These are phyloP conservation scores for Claviceps sp. DNA, from an alignment of 2,329 filamentous ascomycete genomes.

Conservation along the genomic window DNA sequence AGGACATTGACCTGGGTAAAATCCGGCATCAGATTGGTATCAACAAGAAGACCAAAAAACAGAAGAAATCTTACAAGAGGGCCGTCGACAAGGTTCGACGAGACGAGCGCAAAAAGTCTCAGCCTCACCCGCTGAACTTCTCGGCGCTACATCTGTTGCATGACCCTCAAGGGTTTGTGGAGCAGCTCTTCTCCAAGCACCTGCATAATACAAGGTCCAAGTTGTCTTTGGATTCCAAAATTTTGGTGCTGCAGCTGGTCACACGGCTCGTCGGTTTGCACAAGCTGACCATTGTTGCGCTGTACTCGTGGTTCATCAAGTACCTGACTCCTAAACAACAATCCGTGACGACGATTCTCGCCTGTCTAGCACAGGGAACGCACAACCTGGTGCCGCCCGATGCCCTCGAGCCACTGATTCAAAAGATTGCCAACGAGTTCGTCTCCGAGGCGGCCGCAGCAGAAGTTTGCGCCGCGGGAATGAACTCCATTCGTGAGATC, in stretches of 20 bases:
- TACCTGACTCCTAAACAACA: slow-evolving; percentile 79
- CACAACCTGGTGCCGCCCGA: slow-evolving; percentile 89
- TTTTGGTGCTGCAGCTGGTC: slow-evolving; percentile 81
- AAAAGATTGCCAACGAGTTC: slow-evolving; percentile 97
- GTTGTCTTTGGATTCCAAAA: slow-evolving; percentile 74
- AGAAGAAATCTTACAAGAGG: slow-evolving; percentile 62
- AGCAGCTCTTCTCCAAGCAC: slow-evolving; percentile 81
- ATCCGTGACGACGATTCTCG: slow-evolving; percentile 84
- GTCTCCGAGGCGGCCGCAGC: slow-evolving; percentile 86
- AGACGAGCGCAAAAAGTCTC: slow-evolving; percentile 75
- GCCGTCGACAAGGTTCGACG: slow-evolving; percentile 73
- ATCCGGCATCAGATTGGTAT: slow-evolving; percentile 76
- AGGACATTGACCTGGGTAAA: slow-evolving; percentile 64
- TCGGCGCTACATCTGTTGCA: slow-evolving; percentile 87
- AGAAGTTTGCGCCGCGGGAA: slow-evolving; percentile 80
- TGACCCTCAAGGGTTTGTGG: slow-evolving; percentile 87
- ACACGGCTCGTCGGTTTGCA: slow-evolving; percentile 85
- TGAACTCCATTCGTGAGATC: slow-evolving; percentile 91
- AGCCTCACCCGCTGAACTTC: slow-evolving; percentile 85
- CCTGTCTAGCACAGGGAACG: slow-evolving; percentile 80
- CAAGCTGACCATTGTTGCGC: slow-evolving; percentile 73
- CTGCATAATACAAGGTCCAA: slow-evolving; percentile 76
- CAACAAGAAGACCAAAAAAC: slow-evolving; percentile 95
- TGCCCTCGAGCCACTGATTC: slow-evolving; percentile 74
- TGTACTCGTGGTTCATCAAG: slow-evolving; percentile 96